Percentiles rank a stretch among this genome's conserved stretches.
Evolutionary conservation across 2,329 filamentous ascomycete genomes (phyloP).

Genomic region (Neofusicoccum kwambonambiense): DNA sequence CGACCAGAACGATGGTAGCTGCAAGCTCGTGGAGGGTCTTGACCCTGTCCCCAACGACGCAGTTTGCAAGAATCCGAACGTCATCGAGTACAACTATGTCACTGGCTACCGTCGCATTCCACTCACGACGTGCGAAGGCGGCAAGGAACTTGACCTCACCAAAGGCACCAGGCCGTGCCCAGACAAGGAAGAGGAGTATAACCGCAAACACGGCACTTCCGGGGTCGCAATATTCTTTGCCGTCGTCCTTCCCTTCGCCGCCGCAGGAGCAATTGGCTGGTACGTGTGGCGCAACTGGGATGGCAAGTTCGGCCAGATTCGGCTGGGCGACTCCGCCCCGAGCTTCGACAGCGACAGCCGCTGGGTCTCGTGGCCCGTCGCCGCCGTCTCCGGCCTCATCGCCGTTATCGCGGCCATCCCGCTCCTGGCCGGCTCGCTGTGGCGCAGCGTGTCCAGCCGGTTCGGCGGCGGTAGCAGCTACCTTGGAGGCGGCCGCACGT

Average conservation of each 20-base stretch:
- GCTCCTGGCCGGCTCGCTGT: conserved; percentile 69
- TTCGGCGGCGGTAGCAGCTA: conserved; percentile 54
- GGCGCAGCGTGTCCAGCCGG: conserved; percentile 59
- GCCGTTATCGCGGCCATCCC: conserved; percentile 57
- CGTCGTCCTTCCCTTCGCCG: conserved; percentile 69
- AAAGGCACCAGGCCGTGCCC: conserved; percentile 64
- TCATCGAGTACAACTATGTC: conserved; percentile 77
- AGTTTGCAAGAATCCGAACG: conserved; percentile 62
- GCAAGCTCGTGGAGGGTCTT: conserved; percentile 72
- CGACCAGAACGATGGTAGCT: conserved; percentile 72
- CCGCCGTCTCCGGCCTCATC: conserved; percentile 54
- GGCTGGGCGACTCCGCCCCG: conserved; percentile 67
- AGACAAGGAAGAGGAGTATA: conserved; percentile 78
- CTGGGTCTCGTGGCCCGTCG: conserved; percentile 74
- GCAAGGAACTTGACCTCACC: conserved; percentile 70
- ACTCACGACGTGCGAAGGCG: conserved; percentile 80
- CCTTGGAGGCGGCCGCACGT: conserved; percentile 60
- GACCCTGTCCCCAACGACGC: conserved; percentile 59
- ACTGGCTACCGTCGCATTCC: conserved; percentile 89
- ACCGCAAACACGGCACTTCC: conserved; percentile 67
- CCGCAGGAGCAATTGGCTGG: conserved; percentile 74
- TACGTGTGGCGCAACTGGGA: conserved; percentile 84
- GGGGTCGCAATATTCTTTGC: conserved; percentile 82
- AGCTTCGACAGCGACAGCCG: conserved; percentile 67
- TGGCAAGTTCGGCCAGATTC: conserved; percentile 84